A percentile compares a stretch with the other conserved stretches of the same genome.
Evolutionary conservation across 129 eudicot species (phyloP).

Genomic region (Centaurea solstitialis): DNA sequence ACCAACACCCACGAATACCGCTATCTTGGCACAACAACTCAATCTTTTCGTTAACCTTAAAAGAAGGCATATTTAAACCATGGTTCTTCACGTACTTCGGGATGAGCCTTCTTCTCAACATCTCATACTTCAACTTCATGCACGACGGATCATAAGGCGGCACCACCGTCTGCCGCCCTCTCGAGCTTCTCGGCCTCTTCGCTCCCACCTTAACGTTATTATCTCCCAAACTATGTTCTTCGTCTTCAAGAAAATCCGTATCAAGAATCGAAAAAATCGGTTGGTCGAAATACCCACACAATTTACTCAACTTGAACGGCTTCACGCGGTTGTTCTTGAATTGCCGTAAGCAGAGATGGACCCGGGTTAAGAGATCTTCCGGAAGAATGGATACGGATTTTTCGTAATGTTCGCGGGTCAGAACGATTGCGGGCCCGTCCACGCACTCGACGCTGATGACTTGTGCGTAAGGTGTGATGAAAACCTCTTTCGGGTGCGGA

Average conservation of each 20-base stretch:
- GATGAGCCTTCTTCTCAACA: constrained; percentile 33
- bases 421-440: constrained; percentile 87
- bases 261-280: constrained; percentile 76
- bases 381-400: constrained; percentile 65
- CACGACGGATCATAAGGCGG: constrained; percentile 29
- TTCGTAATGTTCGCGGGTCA: constrained; percentile 86
- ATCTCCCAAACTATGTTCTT: constrained; percentile 50
- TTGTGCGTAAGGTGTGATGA: constrained; percentile 92
- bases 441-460: constrained; percentile 97
- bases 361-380: constrained; percentile 53
- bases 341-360: constrained; percentile 80
- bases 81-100: constrained; percentile 46
- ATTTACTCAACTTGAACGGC: constrained; percentile 75
- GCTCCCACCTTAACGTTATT: constrained; percentile 53
- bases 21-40: constrained; percentile 91
- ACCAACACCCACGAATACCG: constrained; percentile 98
- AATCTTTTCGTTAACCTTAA: constrained; percentile 61
- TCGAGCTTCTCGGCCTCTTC: constrained; percentile 69
- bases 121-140: constrained; percentile 50
- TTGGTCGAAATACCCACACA: constrained; percentile 89
- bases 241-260: constrained; percentile 53
- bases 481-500: constrained; percentile 88
- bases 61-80: constrained; percentile 19
- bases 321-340: constrained; percentile 78
- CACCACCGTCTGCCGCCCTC: constrained; percentile 42